Evolutionary conservation across 1,284 basidiomycete species (phyloP), one percentile per base, ranked within the genome.

Genomic region (Melampsora larici-populina): DNA sequence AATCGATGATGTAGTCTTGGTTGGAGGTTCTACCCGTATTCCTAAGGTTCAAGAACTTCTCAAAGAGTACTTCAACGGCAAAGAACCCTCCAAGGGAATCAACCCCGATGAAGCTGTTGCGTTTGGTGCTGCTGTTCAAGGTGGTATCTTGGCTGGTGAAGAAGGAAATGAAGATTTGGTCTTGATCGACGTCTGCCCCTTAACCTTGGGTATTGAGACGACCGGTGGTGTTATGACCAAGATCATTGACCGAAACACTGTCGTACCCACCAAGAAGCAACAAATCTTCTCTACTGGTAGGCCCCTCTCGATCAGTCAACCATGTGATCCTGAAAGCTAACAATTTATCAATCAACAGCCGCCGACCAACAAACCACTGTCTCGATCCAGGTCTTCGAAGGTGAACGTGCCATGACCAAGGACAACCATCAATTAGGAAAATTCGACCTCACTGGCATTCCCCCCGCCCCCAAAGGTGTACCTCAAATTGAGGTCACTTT

Each of bases 201-300:
- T 96, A 60, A 94, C 92, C 33, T 89, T 96, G 82, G 95, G 95
- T 89, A 97, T 98, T 82, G 95, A 97, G 89, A 98, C 94, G 81
- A 96, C 94, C 67, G 96, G 96, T 79, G 96, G 95, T 86, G 94
- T 98, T 82, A 94, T 98, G 89, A 97, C 95, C 83, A 95, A 96
- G 87, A 89, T 98, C 82, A 96, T 96, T 82, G 88, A 92, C 79
- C 92, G 95, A 83, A 97, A 97, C 90, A 97, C 96, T 43, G 93
- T 96, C 83, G 93, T 99, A 81, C 95, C 95, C 78, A 97, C 96
- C 84, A 93, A 93, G 88, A 98, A 99, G 88, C 90, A 90, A 79
- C 93, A 97, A 86, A 96, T 96, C 86, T 98, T 98, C 90, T 97
- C 94, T 26, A 99, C 83, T 26, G 78, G 75, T 78, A 3, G 0